Percentiles rank a stretch among this genome's conserved stretches.
These are phyloP conservation scores for Chamaecyparis obtusa DNA, from an alignment of 75 land plant genomes.

Conservation along the genomic window DNA sequence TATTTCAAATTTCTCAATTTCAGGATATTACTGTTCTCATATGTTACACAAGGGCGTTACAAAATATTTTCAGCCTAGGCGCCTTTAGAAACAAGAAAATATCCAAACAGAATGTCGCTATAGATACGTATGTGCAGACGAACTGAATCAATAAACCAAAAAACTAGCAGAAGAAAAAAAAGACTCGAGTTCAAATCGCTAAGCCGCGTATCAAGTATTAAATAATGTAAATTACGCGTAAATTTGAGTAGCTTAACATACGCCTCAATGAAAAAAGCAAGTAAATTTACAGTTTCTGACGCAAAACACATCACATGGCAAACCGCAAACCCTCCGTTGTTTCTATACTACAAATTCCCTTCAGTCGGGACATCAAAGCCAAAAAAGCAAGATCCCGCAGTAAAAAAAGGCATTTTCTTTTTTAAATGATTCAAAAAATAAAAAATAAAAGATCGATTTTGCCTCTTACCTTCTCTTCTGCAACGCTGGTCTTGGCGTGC, in stretches of 20 bases:
- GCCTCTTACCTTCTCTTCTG: slow-evolving; percentile 3
- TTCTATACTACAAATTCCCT: too few species aligned
- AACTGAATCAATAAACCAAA: background rate
- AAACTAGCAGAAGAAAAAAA: too few species aligned
- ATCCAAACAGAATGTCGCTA: background rate
- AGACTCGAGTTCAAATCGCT: background rate
- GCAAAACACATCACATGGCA: too few species aligned
- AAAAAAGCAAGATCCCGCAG: background rate
- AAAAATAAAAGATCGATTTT: too few species aligned
- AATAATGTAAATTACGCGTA: too few species aligned
- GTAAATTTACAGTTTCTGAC: too few species aligned
- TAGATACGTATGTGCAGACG: background rate
- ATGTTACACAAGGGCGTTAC: background rate
- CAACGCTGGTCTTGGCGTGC: background rate
- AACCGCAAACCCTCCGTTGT: too few species aligned
- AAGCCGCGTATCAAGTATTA: background rate
- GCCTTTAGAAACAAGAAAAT: background rate
- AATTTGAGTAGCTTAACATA: background rate
- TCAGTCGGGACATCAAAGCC: background rate
- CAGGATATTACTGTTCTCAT: background rate
- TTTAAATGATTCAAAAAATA: too few species aligned
- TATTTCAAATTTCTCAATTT: too few species aligned
- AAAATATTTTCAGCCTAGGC: background rate
- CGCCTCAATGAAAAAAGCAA: background rate
- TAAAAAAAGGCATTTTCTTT: background rate